phyloP scores from a whole-genome alignment of 495 filamentous ascomycete genomes.

The Aspergillus carlsbadensis region DNA sequence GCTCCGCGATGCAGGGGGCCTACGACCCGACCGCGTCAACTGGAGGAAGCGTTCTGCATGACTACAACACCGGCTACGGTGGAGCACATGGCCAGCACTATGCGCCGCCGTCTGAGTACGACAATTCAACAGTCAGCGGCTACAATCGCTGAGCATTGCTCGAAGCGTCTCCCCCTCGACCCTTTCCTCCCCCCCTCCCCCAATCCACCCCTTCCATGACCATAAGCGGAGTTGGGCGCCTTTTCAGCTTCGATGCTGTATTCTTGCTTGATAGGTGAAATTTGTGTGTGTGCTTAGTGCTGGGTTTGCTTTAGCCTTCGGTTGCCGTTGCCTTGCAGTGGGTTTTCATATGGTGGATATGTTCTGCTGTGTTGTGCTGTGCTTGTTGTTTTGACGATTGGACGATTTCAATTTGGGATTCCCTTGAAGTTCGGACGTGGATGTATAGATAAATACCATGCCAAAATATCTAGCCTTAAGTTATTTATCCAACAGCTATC shows the following conservation, averaged over 20 bases:
- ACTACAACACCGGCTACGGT: conserved; percentile 48
- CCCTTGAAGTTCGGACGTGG: conserved; percentile 3
- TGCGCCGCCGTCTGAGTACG: conserved; percentile 25
- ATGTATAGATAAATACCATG: conserved; percentile 14
- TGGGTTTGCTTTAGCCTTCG: neutral
- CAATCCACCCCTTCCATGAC: conserved; percentile 29
- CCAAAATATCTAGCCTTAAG: neutral
- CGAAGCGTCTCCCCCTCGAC: neutral
- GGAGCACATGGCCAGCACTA: conserved; percentile 46
- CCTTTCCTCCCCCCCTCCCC: conserved; percentile 14
- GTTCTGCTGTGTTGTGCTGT: neutral
- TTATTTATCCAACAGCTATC: neutral
- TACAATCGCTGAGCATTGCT: conserved; percentile 24
- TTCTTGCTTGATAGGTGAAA: conserved; percentile 1
- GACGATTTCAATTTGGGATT: conserved; percentile 13
- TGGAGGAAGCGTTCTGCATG: conserved; percentile 37
- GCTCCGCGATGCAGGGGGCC: conserved; percentile 35
- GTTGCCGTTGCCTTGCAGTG: conserved; percentile 5
- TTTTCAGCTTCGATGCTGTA: conserved; percentile 17
- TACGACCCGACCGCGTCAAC: conserved; percentile 41
- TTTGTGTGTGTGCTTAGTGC: neutral
- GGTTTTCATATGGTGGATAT: neutral
- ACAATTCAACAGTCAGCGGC: conserved; percentile 19
- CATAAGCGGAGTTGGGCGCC: conserved; percentile 43
- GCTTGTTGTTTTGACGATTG: conserved; percentile 2